Base-by-base conservation (phyloP, 371 early-diverging fungal genomes). In the Mucor velutinosus region DNA sequence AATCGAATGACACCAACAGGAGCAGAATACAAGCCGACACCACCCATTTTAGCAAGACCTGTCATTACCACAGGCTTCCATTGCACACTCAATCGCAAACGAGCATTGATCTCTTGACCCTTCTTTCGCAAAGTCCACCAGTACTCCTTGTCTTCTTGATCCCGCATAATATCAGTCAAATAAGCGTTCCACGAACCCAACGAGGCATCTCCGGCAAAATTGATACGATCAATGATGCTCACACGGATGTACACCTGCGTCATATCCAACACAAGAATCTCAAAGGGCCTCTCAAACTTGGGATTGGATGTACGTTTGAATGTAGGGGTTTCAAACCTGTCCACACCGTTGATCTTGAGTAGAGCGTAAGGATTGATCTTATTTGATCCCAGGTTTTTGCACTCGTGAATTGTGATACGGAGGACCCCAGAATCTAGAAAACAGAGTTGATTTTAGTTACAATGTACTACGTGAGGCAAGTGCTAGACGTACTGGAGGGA, bases 1-100 rank as follows among this genome's bases (percentile, higher is more conserved):
- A 96, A 72, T 41, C 91, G 87, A 25, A 97, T 76, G 1, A 97
- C 86, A 43, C 97, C 97, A 19, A 94, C 87, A 5, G 95, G 87
- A 19, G 87, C 81, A 15, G 76, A 82, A 53, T 85, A 75, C 17
- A 75, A 65, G n/a, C 74, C 76, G 39, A 70, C 64, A 23, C 76
- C 80, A 29, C 80, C 45, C 58, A 79, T 76, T 4, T 80, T 77
- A 7, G 70, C 70, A 1, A 80, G 55, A 0, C 80, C 81, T 14
- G 65, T 45, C 83, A 86, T 79, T 11, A 82, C 63, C 1, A 88
- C 84, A 0, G 88, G 85, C 65, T 86, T 86, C 88, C 88, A 88
- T 30, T 82, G 73, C 6, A 79, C 83, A 39, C 80, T 83, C 29
- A 88, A 32, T 45, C 83, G 77, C n/a, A 73, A 30, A 33, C 86